Percentiles rank a stretch among this genome's conserved stretches.
Evolutionary conservation across 768 basidiomycete species (phyloP).

Genomic region (Amanita subjunquillea): DNA sequence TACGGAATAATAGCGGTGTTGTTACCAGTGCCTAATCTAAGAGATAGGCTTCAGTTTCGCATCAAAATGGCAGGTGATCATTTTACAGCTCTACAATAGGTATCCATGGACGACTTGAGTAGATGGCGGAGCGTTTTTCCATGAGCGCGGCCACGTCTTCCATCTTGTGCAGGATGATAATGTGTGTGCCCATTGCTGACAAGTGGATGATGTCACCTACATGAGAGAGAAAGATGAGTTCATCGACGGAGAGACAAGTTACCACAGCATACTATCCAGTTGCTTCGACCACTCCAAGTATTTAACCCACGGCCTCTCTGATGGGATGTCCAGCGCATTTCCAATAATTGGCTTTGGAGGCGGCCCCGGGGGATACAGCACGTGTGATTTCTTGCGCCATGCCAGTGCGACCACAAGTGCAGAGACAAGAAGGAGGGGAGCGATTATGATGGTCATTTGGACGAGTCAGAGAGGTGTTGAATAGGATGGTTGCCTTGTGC

Average conservation of each 20-base stretch:
- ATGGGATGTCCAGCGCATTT: background rate
- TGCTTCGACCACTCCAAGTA: constrained; percentile 1
- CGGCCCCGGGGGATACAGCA: constrained; percentile 1
- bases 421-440: no score
- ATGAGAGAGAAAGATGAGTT: background rate
- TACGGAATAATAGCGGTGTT: constrained; percentile 5
- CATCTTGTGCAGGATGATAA: constrained; percentile 14
- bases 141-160: constrained; percentile 15
- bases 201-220: constrained; percentile 18
- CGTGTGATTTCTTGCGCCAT: background rate
- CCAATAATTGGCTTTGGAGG: background rate
- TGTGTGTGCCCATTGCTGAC: constrained; percentile 12
- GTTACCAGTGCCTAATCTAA: constrained; percentile 10
- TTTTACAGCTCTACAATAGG: constrained; percentile 13
- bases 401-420: background rate
- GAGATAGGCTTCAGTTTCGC: background rate
- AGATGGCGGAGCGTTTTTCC: constrained; percentile 17
- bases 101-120: constrained; percentile 15
- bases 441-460: no score
- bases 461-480: no score
- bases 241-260: background rate
- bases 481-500: no score
- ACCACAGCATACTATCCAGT: background rate
- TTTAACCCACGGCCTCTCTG: background rate
- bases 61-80: background rate